Base-by-base conservation (phyloP, 2,329 filamentous ascomycete species). In the Aureobasidium mangrovei region DNA sequence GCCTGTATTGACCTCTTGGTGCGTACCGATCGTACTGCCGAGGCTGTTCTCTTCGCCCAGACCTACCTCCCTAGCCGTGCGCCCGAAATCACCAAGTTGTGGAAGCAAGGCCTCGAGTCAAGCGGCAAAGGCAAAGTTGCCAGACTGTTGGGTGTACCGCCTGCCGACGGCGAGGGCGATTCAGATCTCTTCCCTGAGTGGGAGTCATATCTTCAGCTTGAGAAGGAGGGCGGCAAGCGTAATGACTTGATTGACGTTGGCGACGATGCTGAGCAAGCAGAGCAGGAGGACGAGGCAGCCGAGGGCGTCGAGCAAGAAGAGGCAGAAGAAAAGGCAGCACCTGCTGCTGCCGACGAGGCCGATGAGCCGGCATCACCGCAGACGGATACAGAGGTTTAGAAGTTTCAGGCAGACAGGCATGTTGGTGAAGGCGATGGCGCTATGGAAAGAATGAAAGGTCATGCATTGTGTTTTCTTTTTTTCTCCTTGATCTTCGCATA, bases 161-260 rank as follows among this genome's bases (percentile, higher is more conserved):
- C 82, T 0, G 61, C 62, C 24, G 66, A 68, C 62, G 88, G 90
- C 57, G 77, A 78, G 57, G 74, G 75, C 5, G 79, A 82, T 57
- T 86, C 86, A 39, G 91, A 95, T 2, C 78, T 98, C 62, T 98
- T 98, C 73, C 91, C 91, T 0, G 89, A 96, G 65, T 98, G 93
- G 93, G 87, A 95, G 4, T 86, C 93, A 70, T 96, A 88, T 76
- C 67, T 97, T 62, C 78, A 80, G 65, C 68, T 95, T 58, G 93
- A 97, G 74, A 80, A 78, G 56, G 84, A 90, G 62, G 86, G 86
- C 3, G 77, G 75, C 3, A 71, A 60, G 56, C 70, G 60, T 10
- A 74, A 64, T 66, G 66, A 57, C 67, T 65, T 60, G 64, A 71
- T 67, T 38, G 66, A 72, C 48, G 70, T 71, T 33, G 67, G 64